Percentiles rank a stretch among this genome's conserved stretches.
Conservation (phyloP, 768 basidiomycete genomes). For the Dioszegia hungarica region DNA sequence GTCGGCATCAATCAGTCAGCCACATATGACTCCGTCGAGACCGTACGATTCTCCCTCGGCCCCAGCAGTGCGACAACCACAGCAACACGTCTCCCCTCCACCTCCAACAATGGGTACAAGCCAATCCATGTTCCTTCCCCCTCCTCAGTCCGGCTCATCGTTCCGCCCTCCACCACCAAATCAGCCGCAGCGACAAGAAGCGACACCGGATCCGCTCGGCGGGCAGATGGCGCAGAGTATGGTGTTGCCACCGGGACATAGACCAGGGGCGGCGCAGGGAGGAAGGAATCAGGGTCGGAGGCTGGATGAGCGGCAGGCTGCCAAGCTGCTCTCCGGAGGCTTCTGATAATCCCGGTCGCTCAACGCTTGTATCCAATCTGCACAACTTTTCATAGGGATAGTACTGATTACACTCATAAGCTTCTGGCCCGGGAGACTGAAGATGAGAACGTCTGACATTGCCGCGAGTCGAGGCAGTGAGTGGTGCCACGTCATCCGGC, state of each 20-base stretch:
- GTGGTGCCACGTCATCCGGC: too few species aligned
- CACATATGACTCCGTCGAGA: constrained; percentile 8
- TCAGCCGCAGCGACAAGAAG: background rate
- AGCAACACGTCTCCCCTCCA: background rate
- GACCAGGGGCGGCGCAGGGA: constrained; percentile 13
- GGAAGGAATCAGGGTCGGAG: constrained; percentile 22
- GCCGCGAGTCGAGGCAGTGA: too few species aligned
- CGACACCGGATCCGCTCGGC: constrained; percentile 21
- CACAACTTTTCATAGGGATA: too few species aligned
- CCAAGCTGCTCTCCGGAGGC: constrained; percentile 42
- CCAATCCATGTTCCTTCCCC: constrained; percentile 41
- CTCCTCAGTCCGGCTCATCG: background rate
- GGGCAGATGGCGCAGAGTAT: constrained; percentile 40
- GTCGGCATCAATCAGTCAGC: background rate
- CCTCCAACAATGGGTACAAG: background rate
- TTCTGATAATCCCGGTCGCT: too few species aligned
- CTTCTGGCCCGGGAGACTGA: too few species aligned
- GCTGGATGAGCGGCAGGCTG: constrained; percentile 41
- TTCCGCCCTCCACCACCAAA: background rate
- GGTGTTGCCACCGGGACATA: constrained; percentile 25
- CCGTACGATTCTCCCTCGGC: constrained; percentile 11
- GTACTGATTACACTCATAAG: too few species aligned
- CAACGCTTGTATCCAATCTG: too few species aligned
- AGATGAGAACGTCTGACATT: too few species aligned
- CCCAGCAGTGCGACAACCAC: too few species aligned